Percentiles rank a stretch among this genome's conserved stretches.
These are phyloP conservation scores for Colletotrichum eremochloae DNA, from an alignment of 2,329 filamentous ascomycete genomes.

Conservation along the genomic window DNA sequence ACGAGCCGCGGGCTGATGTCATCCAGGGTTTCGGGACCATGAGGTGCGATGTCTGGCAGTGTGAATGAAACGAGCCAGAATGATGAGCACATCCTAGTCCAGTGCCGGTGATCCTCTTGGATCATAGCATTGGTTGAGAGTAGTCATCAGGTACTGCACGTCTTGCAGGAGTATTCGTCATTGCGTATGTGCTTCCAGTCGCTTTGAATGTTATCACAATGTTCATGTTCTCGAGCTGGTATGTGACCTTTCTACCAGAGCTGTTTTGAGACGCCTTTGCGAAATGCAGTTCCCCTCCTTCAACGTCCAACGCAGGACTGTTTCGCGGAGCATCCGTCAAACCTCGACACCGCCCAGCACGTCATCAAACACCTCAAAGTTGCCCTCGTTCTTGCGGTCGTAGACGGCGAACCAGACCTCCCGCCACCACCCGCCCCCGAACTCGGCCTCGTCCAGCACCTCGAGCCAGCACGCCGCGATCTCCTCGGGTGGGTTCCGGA, in stretches of 20 bases:
- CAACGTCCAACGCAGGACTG: too few relatives aligned
- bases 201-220: not conserved
- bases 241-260: not conserved
- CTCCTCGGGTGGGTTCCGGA: constrained; percentile 71
- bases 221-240: not conserved
- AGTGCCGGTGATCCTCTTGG: too few relatives aligned
- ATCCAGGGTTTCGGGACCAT: too few relatives aligned
- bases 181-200: not conserved
- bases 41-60: too few relatives aligned
- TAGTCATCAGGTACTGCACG: not conserved
- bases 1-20: too few relatives aligned
- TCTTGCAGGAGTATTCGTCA: not conserved
- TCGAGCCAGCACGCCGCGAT: constrained; percentile 74
- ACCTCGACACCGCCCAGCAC: constrained; percentile 55
- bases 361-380: constrained; percentile 64
- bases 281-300: not conserved
- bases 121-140: too few relatives aligned
- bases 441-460: constrained; percentile 72
- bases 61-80: too few relatives aligned
- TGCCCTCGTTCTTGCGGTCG: constrained; percentile 59
- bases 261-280: not conserved
- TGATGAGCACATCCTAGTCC: too few relatives aligned
- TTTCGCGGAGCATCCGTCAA: constrained; percentile 27
- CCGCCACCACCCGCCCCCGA: constrained; percentile 73
- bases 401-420: constrained; percentile 75